phyloP scores from a whole-genome alignment of 495 filamentous ascomycete species.

The Tuber aestivum region DNA sequence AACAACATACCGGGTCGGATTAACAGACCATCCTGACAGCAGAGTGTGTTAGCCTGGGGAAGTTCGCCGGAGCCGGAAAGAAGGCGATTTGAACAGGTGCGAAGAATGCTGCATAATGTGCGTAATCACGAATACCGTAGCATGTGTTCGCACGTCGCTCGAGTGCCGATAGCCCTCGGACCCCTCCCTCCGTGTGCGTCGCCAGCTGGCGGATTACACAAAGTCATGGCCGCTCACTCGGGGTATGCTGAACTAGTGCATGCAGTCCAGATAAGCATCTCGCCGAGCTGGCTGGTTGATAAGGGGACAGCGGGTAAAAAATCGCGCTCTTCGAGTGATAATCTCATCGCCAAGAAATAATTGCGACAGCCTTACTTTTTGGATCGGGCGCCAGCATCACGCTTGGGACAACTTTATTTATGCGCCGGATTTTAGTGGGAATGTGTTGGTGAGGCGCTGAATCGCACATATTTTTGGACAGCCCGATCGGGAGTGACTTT shows the following conservation, averaged over 20 bases:
- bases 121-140: not conserved
- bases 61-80: not conserved
- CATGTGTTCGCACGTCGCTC: not conserved
- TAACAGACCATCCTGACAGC: not conserved
- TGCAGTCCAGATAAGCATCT: slow-evolving; percentile 2
- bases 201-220: not conserved
- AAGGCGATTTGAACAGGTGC: not conserved
- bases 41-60: not conserved
- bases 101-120: not conserved
- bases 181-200: not conserved
- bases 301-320: not conserved
- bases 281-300: not conserved
- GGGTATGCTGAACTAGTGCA: not conserved
- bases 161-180: not conserved
- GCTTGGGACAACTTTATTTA: not conserved
- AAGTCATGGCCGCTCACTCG: not conserved
- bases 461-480: not conserved
- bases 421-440: not conserved
- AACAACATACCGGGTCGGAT: not conserved
- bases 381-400: not conserved
- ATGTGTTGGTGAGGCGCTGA: not conserved
- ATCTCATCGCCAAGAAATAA: not conserved
- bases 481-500: not conserved
- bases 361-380: not conserved
- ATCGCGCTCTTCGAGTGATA: not conserved